Base-by-base conservation (phyloP, 2,329 filamentous ascomycete species). In the Dothideomycetes sp. region DNA sequence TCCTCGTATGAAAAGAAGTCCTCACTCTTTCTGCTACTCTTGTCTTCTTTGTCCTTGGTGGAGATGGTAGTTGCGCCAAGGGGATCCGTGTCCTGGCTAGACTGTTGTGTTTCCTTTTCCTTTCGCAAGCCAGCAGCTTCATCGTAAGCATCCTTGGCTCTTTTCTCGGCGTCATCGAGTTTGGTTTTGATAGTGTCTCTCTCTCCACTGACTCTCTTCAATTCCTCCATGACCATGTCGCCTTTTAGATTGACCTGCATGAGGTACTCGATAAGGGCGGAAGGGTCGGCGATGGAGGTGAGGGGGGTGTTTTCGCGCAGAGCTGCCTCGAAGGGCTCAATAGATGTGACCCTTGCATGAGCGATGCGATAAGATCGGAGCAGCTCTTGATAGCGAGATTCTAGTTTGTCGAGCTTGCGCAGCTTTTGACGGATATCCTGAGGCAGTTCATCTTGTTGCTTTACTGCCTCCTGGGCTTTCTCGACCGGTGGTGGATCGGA, bases 1-100 rank as follows among this genome's bases (percentile, higher is more conserved):
- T 82, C 81, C 44, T 96, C 88, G 52, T 87, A 93, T 0, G 87
- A 94, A 63, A 95, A 95, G 62, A 95, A 82, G 48, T 88, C 83
- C 17, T 62, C 65, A 48, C 62, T 59, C 7, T 67, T 56, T 42
- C 47, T 33, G 25, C 11, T 31, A 17, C 19, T 23, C n/a, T 44
- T 41, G 13, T 28, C 5, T 6, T 41, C 37, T 15, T 32, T 38
- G 13, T 33, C 22, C 19, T 43, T 16, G 16, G 22, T n/a, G n/a
- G 41, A 24, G 6, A 40, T 16, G 7, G 37, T 33, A 12, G 11
- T 25, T 30, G 32, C 16, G n/a, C 38, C 44, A 19, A 31, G 18
- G 11, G 20, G 41, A 46, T 23, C 51, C 46, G 37, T 67, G 7
- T 47, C 44, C 30, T 46, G 33, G 6, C n/a, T 34, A 34, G 16